Evolutionary conservation across 306 rosid genomes (phyloP), one percentile per base, ranked within the genome.

Genomic region (Cucurbita moschata): DNA sequence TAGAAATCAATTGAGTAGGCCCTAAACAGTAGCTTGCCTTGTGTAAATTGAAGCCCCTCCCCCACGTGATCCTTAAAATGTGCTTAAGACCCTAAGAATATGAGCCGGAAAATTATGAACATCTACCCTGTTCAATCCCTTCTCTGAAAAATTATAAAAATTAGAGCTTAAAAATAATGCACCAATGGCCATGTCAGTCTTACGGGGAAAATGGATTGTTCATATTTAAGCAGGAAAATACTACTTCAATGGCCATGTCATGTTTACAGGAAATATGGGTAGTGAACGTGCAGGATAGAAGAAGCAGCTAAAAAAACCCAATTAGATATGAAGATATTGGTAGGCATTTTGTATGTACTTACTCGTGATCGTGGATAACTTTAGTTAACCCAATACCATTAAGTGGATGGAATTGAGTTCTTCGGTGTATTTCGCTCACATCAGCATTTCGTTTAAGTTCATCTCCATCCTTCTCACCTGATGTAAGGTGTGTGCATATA

Each of bases 401-500:
- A 78, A 77, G 75, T 7, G 89, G 77, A 73, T 80, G 89, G 77
- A 92, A 92, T 38, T 81, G 95, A 62, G 89, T 92, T 76, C 96
- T 86, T 43, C 86, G 85, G 74, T 77, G 90, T 63, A 92, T 92
- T 78, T 89, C 96, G 23, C 71, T 85, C 55, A 92, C 96, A 56
- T 88, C 98, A 26, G 91, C 88, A 73, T 89, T 89, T 74, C 98
- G 86, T 81, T 87, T 92, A 9, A 71, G 74, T 77, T 86, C 91
- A 80, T 92, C 96, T 55, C 55, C 91, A 43, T 90, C 89, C 76
- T 82, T 92, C 84, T 88, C 96, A 68, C 98, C 98, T 30, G 98
- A 68, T 6, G 95, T 89, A 79, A 92, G 92, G 83, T 92, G 98
- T 74, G 91, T 88, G 80, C 98, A 89, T 83, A 92, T 81, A 72